Evolutionary conservation across 176 grass and related monocot species (phyloP), one percentile per base, ranked within the genome.

Genomic region (Raddia guianensis): DNA sequence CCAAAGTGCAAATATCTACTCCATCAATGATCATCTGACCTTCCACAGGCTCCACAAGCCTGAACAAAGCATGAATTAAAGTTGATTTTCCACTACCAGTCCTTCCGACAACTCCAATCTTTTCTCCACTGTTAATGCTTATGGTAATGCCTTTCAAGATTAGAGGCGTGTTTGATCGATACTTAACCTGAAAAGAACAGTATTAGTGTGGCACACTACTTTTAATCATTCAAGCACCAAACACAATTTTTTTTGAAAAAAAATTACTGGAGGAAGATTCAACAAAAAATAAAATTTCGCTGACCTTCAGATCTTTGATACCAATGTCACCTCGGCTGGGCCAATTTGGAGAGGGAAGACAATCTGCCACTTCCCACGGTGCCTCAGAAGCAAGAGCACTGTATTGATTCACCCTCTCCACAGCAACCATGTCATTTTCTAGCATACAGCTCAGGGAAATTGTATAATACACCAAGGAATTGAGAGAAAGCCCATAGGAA

Each of bases 41-140:
- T 43, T 80, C 88, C 4, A 72, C 87, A 49, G 95, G 95, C 82
- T 98, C 95, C 49, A 94, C 64, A 54, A 98, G 81, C 87, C 92
- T 90, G 82, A 98, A 98, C 46, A 98, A 91, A 75, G 84, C 95
- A 66, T 94, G 92, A 67, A 98, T 77, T 27, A 98, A 72, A 37
- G 95, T 98, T 10, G 95, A 94, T 76, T 98, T 98, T 77, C 95
- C 95, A 53, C 95, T 98, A 68, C 95, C 95, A 35, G 95, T 98
- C 60, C 95, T 87, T 15, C 95, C 95, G 12, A 98, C 95, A 16
- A 98, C 81, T 78, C 95, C 95, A 63, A 98, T 89, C 76, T 98
- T 94, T 75, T 94, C 90, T 53, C 95, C 95, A 58, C 81, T 80
- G 5, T 55, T 69, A 73, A 98, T 89, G 66, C 60, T 94, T 46